Base-by-base conservation (phyloP, 192 early-diverging fungal genomes). In the Borealophlyctis nickersoniae region DNA sequence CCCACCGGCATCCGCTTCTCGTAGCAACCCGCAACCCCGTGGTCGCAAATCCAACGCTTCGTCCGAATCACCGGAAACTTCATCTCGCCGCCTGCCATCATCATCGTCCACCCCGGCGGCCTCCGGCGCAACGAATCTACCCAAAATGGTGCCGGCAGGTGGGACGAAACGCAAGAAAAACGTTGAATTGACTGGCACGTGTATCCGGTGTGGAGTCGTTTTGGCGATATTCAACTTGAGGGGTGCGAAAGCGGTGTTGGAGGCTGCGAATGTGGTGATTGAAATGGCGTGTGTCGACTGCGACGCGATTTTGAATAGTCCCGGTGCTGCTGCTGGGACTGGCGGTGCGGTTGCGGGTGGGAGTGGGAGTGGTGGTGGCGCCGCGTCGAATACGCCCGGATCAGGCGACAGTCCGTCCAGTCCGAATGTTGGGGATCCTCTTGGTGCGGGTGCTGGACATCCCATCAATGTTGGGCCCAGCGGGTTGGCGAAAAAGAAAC, bases 171-270 rank as follows among this genome's bases (percentile, higher is more conserved):
- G 56, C n/a, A 66, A 58, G 34, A 66, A 66, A 33, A 50, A 52
- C 2, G n/a, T 66, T 13, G 65, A 66, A 45, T 13, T 31, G 13
- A n/a, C 32, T 24, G 57, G 57, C 9, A 13, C 19, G 33, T 58
- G 55, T 32, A 1, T 45, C 3, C 32, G 49, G 34, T 66, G 65
- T 31, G 36, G 56, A 19, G 49, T 16, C 2, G 9, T 39, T 23
- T 28, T 66, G 4, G 65, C 65, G 39, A n/a, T 39, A 16, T 66
- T 66, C 39, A 58, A 49, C 36, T 39, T 66, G 34, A 52, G 65
- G 7, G 65, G 65, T 7, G 7, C n/a, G 7, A 62, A 45, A 45
- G 39, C 45, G n/a, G 32, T 45, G n/a, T 29, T 4, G 24, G 60
- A 39, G 4, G 27, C 45, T 4, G 3, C 2, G 22, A 34, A 39